Evolutionary conservation across 805 yeast genomes (phyloP).

Genomic region (Cyberlindnera misumaiensis): DNA sequence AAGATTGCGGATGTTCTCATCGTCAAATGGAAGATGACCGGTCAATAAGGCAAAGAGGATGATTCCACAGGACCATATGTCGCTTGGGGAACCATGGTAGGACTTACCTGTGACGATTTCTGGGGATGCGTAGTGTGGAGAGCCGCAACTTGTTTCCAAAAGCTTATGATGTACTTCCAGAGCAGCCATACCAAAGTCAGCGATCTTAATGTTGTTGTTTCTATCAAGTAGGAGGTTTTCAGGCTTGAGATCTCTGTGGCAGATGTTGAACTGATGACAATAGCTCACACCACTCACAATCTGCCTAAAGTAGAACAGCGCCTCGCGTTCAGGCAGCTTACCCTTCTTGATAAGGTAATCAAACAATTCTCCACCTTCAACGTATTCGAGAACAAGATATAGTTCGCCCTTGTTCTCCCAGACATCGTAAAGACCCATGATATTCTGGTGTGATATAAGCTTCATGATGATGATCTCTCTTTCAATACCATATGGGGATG

Average conservation of each 20-base stretch:
- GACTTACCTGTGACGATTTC: conserved; percentile 93
- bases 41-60: conserved; percentile 89
- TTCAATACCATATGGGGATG: conserved; percentile 75
- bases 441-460: conserved; percentile 69
- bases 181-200: conserved; percentile 99
- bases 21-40: conserved; percentile 95
- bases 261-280: conserved; percentile 80
- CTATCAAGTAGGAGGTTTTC: conserved; percentile 76
- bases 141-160: conserved; percentile 93
- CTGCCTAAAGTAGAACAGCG: conserved; percentile 82
- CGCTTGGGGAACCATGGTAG: conserved; percentile 95
- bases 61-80: conserved; percentile 98
- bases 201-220: conserved; percentile 85
- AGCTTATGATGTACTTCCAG: conserved; percentile 75
- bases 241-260: conserved; percentile 84
- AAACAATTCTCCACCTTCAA: conserved; percentile 95
- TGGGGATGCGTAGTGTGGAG: conserved; percentile 98
- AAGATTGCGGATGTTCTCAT: conserved; percentile 84
- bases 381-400: conserved; percentile 87
- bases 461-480: conserved; percentile 84
- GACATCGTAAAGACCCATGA: conserved; percentile 72
- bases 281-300: conserved; percentile 77
- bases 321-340: conserved; percentile 81
- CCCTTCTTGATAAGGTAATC: conserved; percentile 88
- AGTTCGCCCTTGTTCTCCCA: conserved; percentile 82